Conservation (phyloP, 306 rosid genomes). For the Prunus kanzakura region DNA sequence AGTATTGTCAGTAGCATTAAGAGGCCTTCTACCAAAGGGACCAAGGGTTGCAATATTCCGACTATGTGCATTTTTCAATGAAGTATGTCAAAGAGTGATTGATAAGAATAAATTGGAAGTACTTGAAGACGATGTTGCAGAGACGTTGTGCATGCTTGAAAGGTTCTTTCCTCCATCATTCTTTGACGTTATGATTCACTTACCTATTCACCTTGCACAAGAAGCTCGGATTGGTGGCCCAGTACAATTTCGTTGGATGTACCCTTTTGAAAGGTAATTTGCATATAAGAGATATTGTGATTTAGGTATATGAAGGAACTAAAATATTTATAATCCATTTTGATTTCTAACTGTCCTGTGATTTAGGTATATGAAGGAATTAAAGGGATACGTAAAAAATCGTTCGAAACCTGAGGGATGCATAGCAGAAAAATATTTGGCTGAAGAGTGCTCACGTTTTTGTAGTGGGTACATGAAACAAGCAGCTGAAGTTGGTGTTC, state of each 20-base stretch:
- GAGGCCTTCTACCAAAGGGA: neutral
- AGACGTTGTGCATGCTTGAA: neutral
- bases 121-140: neutral
- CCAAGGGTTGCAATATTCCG: neutral
- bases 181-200: neutral
- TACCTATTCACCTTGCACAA: neutral
- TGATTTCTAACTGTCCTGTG: neutral
- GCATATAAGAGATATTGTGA: neutral
- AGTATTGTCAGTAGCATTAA: neutral
- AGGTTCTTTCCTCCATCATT: neutral
- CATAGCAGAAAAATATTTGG: neutral
- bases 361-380: neutral
- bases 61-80: neutral
- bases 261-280: too few species aligned
- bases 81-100: neutral
- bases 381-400: neutral
- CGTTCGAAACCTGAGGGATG: neutral
- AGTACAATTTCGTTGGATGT: neutral
- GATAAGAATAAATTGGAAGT: neutral
- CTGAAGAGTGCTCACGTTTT: neutral
- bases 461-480: neutral
- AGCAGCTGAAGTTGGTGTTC: neutral
- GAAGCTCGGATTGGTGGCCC: neutral
- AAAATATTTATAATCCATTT: too few species aligned
- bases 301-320: too few species aligned